Evolutionary conservation across 306 rosid genomes (phyloP).

Genomic region (Herpetospermum pedunculosum): DNA sequence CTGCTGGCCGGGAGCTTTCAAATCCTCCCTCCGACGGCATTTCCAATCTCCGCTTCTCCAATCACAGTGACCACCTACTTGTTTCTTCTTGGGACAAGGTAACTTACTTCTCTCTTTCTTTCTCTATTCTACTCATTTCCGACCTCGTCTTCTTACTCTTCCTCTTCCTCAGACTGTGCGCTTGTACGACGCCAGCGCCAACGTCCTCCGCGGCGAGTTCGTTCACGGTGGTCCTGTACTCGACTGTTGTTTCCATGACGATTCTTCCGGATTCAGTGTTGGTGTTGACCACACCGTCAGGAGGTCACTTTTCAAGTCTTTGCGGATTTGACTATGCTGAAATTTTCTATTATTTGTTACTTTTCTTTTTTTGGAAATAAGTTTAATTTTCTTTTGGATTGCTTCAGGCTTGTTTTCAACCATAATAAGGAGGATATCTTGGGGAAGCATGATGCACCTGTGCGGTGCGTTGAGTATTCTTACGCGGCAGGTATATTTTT

Average conservation of each 20-base stretch:
- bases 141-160: neutral
- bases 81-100: constrained; percentile 99
- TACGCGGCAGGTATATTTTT: constrained; percentile 59
- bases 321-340: neutral
- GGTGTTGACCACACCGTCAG: constrained; percentile 72
- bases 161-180: constrained; percentile 48
- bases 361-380: neutral
- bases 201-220: constrained; percentile 76
- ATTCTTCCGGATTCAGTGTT: constrained; percentile 80
- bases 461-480: constrained; percentile 88
- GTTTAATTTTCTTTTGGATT: neutral
- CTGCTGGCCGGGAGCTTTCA: constrained; percentile 64
- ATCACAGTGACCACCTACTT: constrained; percentile 71
- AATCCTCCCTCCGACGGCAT: constrained; percentile 85
- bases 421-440: constrained; percentile 70
- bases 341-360: neutral
- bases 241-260: constrained; percentile 95
- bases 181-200: constrained; percentile 74
- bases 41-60: constrained; percentile 86
- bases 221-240: constrained; percentile 71
- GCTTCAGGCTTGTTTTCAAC: constrained; percentile 56
- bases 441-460: constrained; percentile 83
- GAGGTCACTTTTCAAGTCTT: constrained; percentile 17
- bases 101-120: neutral
- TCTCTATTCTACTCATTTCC: neutral